phyloP scores from a whole-genome alignment of 306 rosid genomes.

The Cajanus cajan region DNA sequence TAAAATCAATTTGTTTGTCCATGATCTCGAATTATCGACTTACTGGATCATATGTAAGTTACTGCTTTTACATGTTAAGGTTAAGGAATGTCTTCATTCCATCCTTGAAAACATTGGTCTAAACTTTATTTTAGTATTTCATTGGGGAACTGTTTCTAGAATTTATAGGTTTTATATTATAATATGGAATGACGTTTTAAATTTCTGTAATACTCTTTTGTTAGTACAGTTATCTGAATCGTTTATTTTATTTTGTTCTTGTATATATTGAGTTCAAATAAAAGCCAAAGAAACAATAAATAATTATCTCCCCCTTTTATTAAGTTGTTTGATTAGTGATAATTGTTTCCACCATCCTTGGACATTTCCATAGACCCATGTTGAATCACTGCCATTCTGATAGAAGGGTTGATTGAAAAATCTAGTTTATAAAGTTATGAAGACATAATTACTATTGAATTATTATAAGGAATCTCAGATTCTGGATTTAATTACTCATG shows the following conservation, averaged over 20 bases:
- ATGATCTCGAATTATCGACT: neutral
- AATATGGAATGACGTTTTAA: neutral
- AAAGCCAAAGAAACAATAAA: neutral
- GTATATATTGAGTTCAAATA: neutral
- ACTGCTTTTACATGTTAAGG: neutral
- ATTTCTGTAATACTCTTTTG: neutral
- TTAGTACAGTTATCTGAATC: neutral
- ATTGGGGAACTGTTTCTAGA: neutral
- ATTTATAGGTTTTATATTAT: neutral
- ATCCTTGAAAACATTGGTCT: neutral
- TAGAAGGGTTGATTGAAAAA: neutral
- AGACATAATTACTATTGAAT: neutral
- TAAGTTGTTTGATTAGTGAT: neutral
- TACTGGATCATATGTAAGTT: neutral
- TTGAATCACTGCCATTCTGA: neutral
- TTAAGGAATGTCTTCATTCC: neutral
- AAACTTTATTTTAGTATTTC: neutral
- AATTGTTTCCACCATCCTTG: neutral
- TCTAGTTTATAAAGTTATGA: neutral
- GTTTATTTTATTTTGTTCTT: neutral
- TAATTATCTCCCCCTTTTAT: neutral
- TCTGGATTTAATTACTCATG: neutral
- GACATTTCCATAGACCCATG: too few species aligned
- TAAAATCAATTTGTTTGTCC: neutral
- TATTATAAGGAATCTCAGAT: neutral